Percentiles rank a stretch among this genome's conserved stretches.
Conservation (phyloP, 805 yeast genomes). For the Starmerella stigmatis region DNA sequence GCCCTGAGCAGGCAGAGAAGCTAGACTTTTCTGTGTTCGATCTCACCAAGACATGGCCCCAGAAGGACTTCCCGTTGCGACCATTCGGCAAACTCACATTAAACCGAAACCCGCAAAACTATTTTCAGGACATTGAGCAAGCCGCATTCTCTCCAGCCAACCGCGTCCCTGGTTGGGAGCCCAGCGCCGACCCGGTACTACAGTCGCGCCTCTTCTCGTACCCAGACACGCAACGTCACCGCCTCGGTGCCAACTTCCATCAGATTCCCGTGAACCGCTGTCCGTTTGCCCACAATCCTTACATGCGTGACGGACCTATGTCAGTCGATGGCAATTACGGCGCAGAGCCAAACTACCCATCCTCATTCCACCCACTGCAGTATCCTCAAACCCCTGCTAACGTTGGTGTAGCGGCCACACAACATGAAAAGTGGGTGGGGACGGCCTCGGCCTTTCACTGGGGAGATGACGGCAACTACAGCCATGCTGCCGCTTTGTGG, state of each 20-base stretch:
- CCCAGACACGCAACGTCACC: slow-evolving; percentile 66
- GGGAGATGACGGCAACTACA: slow-evolving; percentile 64
- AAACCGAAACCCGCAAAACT: slow-evolving; percentile 48
- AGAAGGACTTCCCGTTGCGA: slow-evolving; percentile 44
- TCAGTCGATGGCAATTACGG: slow-evolving; percentile 39
- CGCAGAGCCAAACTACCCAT: slow-evolving; percentile 42
- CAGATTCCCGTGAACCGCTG: slow-evolving; percentile 58
- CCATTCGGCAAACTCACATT: slow-evolving; percentile 45
- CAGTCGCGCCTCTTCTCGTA: slow-evolving; percentile 68
- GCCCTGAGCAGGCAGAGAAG: slow-evolving; percentile 45
- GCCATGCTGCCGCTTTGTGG: slow-evolving; percentile 70
- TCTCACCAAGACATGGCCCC: slow-evolving; percentile 51
- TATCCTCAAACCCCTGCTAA: slow-evolving; percentile 23
- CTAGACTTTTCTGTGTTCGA: slow-evolving; percentile 42
- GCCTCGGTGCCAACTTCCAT: slow-evolving; percentile 58
- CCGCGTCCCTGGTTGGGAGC: slow-evolving; percentile 64
- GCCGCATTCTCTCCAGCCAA: slow-evolving; percentile 64
- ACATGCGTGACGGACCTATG: slow-evolving; percentile 56
- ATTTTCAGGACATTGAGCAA: slow-evolving; percentile 43
- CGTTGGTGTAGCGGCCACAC: slow-evolving; percentile 24
- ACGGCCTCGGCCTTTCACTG: slow-evolving; percentile 81
- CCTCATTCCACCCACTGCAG: slow-evolving; percentile 33
- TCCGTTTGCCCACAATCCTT: slow-evolving; percentile 40
- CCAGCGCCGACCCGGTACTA: slow-evolving; percentile 67
- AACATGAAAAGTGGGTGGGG: slow-evolving; percentile 74